Evolutionary conservation across 2,329 filamentous ascomycete species (phyloP).

Genomic region (Ophiostoma novo-ulmi): DNA sequence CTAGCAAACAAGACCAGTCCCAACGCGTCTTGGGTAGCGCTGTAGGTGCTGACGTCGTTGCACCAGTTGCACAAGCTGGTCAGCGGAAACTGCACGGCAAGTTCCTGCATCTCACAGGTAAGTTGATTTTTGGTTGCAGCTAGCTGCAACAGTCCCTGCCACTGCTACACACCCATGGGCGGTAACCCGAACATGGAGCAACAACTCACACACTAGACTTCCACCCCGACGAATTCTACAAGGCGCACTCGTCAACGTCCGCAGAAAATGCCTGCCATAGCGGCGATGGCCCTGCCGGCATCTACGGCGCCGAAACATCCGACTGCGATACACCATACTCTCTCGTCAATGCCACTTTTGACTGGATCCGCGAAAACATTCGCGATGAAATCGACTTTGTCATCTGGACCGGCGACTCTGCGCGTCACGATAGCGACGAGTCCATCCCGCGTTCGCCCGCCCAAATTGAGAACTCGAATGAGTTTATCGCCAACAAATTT

Average conservation of each 20-base stretch:
- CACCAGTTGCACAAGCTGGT: conserved; percentile 26
- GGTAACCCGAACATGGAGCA: too few species aligned
- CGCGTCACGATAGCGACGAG: conserved; percentile 84
- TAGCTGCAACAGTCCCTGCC: too few species aligned
- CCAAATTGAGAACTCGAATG: conserved; percentile 75
- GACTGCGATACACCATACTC: conserved; percentile 81
- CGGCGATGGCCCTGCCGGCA: conserved; percentile 68
- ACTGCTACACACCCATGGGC: background rate
- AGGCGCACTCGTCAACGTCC: conserved; percentile 66
- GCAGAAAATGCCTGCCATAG: conserved; percentile 71
- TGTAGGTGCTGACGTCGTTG: conserved; percentile 12
- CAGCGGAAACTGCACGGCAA: conserved; percentile 58
- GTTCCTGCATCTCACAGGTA: conserved; percentile 87
- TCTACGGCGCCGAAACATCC: conserved; percentile 77
- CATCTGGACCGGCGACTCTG: conserved; percentile 87
- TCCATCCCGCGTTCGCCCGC: conserved; percentile 65
- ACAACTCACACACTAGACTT: conserved; percentile 56
- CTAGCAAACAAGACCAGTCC: background rate
- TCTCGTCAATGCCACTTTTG: conserved; percentile 81
- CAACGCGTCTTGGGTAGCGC: conserved; percentile 27
- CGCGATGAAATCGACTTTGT: conserved; percentile 81
- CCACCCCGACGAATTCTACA: conserved; percentile 86
- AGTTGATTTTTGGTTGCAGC: conserved; percentile 29
- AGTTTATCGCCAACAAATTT: conserved; percentile 70
- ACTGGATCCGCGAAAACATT: conserved; percentile 76